Base-by-base conservation (phyloP, 768 basidiomycete genomes). In the Mycena belliarum region DNA sequence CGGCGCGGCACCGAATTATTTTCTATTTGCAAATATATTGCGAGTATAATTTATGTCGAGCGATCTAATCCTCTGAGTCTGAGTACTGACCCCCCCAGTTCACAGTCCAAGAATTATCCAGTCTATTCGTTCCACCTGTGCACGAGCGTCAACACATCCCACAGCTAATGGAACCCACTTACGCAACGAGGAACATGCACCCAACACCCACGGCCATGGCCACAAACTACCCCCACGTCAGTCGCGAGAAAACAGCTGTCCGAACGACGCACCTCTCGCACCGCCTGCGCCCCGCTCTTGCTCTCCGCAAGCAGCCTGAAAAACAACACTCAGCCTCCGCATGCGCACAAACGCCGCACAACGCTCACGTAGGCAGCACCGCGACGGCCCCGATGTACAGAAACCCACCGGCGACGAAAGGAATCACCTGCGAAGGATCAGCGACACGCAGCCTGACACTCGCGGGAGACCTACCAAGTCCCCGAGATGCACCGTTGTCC, bases 111-210 rank as follows among this genome's bases (percentile, higher is more conserved):
- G n/a, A n/a, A n/a, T 49, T 53, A 62, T 74, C 75, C 29, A 32
- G 7, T 12, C 29, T 82, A 91, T 75, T 91, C 89, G 69, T 91
- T 90, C 89, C 89, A 91, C 65, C 89, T 90, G 57, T 29, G 50
- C 38, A 26, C 11, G 12, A 32, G 12, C 16, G 6, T 35, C 33
- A 35, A 15, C 12, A 29, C 38, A 64, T 35, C 43, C 49, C 32
- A 55, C 28, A 60, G n/a, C n/a, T n/a, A n/a, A n/a, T n/a, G n/a
- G 49, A 67, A 28, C 49, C 49, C 63, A 83, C 90, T 85, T 82
- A 93, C 89, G 91, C 91, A 70, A 93, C 91, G 69, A 90, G 71
- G 71, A 93, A 88, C 93, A 96, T 96, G 78, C 93, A 95, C 68
- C 82, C 70, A 64, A 95, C 93, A 28, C 93, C 93, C 71, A 96